Evolutionary conservation across 2,329 filamentous ascomycete species (phyloP).

Genomic region (Botrytis galanthina): DNA sequence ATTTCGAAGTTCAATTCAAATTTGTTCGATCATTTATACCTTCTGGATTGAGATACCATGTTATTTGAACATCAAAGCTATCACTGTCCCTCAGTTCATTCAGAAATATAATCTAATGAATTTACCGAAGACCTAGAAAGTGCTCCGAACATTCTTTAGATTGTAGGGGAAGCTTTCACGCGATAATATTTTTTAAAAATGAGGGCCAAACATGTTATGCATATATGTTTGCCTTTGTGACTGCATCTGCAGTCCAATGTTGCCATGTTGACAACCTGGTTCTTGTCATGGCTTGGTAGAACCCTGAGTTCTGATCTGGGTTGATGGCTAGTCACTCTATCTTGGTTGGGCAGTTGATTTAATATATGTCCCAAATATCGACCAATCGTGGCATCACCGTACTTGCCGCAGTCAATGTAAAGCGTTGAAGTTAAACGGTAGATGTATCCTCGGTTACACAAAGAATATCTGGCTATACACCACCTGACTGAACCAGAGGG

Average conservation of each 20-base stretch:
- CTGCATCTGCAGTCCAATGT: background rate
- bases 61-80: background rate
- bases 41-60: background rate
- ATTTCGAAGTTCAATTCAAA: background rate
- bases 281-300: background rate
- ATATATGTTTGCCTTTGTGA: background rate
- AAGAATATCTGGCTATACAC: background rate
- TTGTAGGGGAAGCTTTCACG: background rate
- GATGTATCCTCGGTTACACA: background rate
- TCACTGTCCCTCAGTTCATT: background rate
- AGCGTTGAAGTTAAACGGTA: background rate
- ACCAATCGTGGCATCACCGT: background rate
- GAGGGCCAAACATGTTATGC: background rate
- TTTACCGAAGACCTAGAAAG: background rate
- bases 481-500: background rate
- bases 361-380: too few species aligned
- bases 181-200: background rate
- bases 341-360: background rate
- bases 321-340: background rate
- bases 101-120: background rate
- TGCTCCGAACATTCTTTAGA: background rate
- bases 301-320: background rate
- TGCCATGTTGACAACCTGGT: background rate
- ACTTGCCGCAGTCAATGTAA: background rate
- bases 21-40: background rate